Conservation (phyloP, 208 protist genomes). For the Acanthamoeba royreba region DNA sequence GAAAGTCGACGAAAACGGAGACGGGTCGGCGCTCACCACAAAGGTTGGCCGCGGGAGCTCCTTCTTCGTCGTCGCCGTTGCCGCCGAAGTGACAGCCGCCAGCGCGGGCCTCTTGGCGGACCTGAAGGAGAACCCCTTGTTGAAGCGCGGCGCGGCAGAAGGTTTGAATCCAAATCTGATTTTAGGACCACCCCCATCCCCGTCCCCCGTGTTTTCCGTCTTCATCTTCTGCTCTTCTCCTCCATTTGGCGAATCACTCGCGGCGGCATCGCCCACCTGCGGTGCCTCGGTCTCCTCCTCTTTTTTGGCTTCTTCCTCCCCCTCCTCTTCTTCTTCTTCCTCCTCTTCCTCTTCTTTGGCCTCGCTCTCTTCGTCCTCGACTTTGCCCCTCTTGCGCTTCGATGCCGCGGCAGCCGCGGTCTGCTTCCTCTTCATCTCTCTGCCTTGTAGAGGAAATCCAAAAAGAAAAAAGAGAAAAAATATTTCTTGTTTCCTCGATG, state of each 20-base stretch:
- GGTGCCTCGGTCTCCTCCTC: too few relatives aligned
- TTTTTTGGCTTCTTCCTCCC: neutral
- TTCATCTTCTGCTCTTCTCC: neutral
- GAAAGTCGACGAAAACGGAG: neutral
- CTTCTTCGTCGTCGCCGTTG: too few relatives aligned
- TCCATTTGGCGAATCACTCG: neutral
- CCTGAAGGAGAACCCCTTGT: neutral
- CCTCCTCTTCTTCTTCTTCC: neutral
- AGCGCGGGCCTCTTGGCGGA: too few relatives aligned
- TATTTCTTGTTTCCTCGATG: neutral
- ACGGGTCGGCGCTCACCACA: too few relatives aligned
- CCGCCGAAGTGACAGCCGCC: too few relatives aligned
- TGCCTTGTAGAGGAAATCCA: neutral
- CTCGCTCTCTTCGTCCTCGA: neutral
- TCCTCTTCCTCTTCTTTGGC: neutral
- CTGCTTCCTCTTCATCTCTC: conserved; percentile 11
- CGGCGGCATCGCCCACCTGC: too few relatives aligned
- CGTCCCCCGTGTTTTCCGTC: neutral
- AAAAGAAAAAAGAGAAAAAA: neutral
- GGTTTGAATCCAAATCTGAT: neutral
- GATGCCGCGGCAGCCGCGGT: neutral
- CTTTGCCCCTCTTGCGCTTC: neutral
- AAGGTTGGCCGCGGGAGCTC: too few relatives aligned
- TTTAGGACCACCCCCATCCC: neutral
- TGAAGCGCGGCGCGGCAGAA: neutral